These are phyloP conservation scores for Talaromyces sp. DNA, from an alignment of 2,329 filamentous ascomycete species.

Conservation along the genomic window DNA sequence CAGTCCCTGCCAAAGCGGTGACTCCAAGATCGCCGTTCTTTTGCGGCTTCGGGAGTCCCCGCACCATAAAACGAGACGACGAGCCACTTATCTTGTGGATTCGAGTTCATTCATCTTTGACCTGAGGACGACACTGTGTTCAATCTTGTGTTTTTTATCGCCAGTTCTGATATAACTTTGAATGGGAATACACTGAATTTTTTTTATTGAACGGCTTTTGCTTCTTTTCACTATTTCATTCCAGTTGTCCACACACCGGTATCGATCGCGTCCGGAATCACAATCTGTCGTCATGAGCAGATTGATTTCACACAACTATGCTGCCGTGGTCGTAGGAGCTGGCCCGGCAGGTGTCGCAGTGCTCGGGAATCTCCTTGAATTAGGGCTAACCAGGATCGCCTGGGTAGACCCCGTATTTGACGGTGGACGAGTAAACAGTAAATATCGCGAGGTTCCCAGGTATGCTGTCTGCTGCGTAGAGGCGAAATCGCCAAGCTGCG, in stretches of 20 bases:
- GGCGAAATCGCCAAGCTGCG: too few species aligned
- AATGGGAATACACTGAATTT: background rate
- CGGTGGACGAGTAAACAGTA: slow-evolving; percentile 48
- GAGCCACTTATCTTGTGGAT: background rate
- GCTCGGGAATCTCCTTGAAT: slow-evolving; percentile 57
- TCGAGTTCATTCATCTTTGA: background rate
- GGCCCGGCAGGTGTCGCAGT: slow-evolving; percentile 57
- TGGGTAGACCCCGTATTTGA: slow-evolving; percentile 58
- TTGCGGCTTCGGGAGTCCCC: background rate
- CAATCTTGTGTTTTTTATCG: background rate
- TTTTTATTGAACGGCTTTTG: background rate
- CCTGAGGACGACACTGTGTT: background rate
- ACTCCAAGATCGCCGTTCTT: background rate
- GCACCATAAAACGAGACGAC: background rate
- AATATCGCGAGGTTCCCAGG: slow-evolving; percentile 58
- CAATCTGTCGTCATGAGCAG: slow-evolving; percentile 11
- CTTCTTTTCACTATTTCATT: background rate
- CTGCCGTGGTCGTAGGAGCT: slow-evolving; percentile 55
- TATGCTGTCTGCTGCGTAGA: slow-evolving; percentile 20
- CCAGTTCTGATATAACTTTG: background rate
- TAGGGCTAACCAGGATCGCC: slow-evolving; percentile 43
- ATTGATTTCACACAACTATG: slow-evolving; percentile 37
- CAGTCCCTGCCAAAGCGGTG: background rate
- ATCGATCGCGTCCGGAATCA: background rate
- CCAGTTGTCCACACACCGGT: background rate